Conservation (phyloP, 129 eudicot genomes). For the Dittrichia graveolens region DNA sequence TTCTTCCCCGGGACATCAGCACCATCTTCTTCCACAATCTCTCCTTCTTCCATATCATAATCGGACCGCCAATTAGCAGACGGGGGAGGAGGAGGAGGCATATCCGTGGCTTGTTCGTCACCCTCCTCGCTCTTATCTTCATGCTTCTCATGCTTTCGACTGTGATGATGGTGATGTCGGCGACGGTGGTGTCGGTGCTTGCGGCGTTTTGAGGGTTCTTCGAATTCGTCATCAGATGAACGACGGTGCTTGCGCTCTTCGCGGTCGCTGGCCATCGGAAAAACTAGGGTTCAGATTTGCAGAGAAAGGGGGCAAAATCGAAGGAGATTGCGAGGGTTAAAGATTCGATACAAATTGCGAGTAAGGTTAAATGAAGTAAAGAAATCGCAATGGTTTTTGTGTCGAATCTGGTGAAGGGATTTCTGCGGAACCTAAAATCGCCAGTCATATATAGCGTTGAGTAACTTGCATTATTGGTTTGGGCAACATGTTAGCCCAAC, state of each 20-base stretch:
- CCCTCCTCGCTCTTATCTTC: constrained; percentile 39
- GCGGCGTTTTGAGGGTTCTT: constrained; percentile 76
- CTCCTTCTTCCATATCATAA: constrained; percentile 98
- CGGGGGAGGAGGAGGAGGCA: constrained; percentile 28
- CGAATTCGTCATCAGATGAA: constrained; percentile 63
- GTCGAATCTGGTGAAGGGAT: constrained; percentile 21
- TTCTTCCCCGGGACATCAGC: constrained; percentile 32
- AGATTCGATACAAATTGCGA: constrained; percentile 17
- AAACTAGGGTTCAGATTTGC: constrained; percentile 40
- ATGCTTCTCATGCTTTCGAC: constrained; percentile 43
- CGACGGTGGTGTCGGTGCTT: constrained; percentile 69
- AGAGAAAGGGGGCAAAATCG: constrained; percentile 20
- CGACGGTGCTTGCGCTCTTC: constrained; percentile 70
- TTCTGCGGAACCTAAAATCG: constrained; percentile 32
- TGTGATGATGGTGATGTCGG: constrained; percentile 54
- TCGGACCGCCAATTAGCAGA: constrained; percentile 40
- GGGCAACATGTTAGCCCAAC: neutral
- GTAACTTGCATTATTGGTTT: constrained; percentile 25
- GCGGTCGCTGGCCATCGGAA: constrained; percentile 62
- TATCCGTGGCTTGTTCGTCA: constrained; percentile 17
- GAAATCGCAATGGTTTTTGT: constrained; percentile 29
- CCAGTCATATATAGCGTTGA: neutral
- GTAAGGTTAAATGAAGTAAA: constrained; percentile 25
- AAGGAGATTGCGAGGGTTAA: constrained; percentile 27
- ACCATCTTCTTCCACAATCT: constrained; percentile 77